phyloP scores from a whole-genome alignment of 2,329 filamentous ascomycete species.

The Herpotrichia juniperi region DNA sequence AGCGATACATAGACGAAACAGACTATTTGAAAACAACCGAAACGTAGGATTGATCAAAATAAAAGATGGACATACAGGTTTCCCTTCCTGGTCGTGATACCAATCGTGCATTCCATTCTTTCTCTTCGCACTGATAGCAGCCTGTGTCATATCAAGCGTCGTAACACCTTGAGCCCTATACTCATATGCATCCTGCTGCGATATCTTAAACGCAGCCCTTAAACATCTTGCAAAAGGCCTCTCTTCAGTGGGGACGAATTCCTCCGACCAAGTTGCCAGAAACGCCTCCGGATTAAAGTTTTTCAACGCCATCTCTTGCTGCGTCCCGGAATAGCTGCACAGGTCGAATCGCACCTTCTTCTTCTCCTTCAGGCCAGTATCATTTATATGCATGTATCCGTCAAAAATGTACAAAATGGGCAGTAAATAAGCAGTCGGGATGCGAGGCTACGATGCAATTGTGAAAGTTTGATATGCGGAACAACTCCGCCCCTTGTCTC shows the following conservation, averaged over 20 bases:
- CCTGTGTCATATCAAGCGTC: conserved; percentile 57
- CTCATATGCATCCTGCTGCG: conserved; percentile 53
- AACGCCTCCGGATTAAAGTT: conserved; percentile 55
- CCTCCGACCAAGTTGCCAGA: conserved; percentile 51
- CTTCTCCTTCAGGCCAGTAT: not conserved
- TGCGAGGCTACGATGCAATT: not conserved
- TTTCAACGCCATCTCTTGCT: conserved; percentile 25
- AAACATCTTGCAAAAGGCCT: conserved; percentile 53
- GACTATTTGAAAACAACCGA: not conserved
- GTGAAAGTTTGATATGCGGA: conserved; percentile 1
- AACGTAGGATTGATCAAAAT: conserved; percentile 2
- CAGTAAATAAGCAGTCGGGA: not conserved
- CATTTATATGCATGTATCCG: not conserved
- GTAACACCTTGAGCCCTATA: conserved; percentile 60
- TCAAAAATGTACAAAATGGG: not conserved
- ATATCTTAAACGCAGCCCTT: conserved; percentile 55
- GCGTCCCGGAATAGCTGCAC: not conserved
- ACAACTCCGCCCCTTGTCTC: conserved; percentile 1
- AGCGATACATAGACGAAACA: not conserved
- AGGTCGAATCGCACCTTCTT: not conserved
- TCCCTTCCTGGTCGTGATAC: conserved; percentile 54
- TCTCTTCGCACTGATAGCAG: conserved; percentile 54
- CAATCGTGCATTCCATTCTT: conserved; percentile 57
- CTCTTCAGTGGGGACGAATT: conserved; percentile 26
- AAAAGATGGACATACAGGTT: conserved; percentile 24